Percentiles rank a stretch among this genome's conserved stretches.
These are phyloP conservation scores for Ceraceosorus guamensis DNA, from an alignment of 1,284 basidiomycete genomes.

Conservation along the genomic window DNA sequence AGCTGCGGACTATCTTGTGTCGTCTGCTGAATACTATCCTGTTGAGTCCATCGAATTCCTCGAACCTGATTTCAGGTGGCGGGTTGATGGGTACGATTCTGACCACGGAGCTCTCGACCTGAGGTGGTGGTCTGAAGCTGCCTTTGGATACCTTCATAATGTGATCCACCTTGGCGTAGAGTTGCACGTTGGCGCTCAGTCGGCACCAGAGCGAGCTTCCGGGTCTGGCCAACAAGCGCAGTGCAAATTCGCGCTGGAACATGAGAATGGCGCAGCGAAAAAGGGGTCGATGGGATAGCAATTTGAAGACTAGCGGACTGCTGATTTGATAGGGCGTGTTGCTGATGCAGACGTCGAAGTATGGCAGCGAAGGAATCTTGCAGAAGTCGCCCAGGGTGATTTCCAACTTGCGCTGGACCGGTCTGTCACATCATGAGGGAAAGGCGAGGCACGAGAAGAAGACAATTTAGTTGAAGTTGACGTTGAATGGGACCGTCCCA, in stretches of 20 bases:
- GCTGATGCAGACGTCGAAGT: slow-evolving; percentile 97
- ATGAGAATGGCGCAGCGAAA: slow-evolving; percentile 93
- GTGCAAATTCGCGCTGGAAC: slow-evolving; percentile 97
- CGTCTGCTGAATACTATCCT: slow-evolving; percentile 80
- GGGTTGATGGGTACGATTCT: slow-evolving; percentile 86
- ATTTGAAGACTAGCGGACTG: slow-evolving; percentile 90
- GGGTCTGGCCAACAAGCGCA: slow-evolving; percentile 81
- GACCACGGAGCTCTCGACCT: slow-evolving; percentile 88
- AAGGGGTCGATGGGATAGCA: slow-evolving; percentile 89
- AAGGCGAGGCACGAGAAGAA: no score
- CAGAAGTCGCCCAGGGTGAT: slow-evolving; percentile 95
- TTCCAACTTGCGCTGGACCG: slow-evolving; percentile 87
- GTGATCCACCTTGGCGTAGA: slow-evolving; percentile 89
- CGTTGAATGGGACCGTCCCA: no score
- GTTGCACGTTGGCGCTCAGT: slow-evolving; percentile 90
- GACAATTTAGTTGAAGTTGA: no score
- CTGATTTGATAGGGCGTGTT: slow-evolving; percentile 99
- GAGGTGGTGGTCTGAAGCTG: slow-evolving; percentile 91
- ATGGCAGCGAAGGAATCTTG: slow-evolving; percentile 81
- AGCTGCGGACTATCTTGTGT: slow-evolving; percentile 84
- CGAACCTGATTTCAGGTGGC: slow-evolving; percentile 88
- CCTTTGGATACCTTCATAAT: slow-evolving; percentile 93
- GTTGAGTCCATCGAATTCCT: slow-evolving; percentile 92
- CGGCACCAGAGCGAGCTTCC: slow-evolving; percentile 83
- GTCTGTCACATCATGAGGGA: slow-evolving; percentile 54